These are phyloP conservation scores for Gloeopeniophorella convolvens DNA, from an alignment of 768 basidiomycete genomes.

Conservation along the genomic window DNA sequence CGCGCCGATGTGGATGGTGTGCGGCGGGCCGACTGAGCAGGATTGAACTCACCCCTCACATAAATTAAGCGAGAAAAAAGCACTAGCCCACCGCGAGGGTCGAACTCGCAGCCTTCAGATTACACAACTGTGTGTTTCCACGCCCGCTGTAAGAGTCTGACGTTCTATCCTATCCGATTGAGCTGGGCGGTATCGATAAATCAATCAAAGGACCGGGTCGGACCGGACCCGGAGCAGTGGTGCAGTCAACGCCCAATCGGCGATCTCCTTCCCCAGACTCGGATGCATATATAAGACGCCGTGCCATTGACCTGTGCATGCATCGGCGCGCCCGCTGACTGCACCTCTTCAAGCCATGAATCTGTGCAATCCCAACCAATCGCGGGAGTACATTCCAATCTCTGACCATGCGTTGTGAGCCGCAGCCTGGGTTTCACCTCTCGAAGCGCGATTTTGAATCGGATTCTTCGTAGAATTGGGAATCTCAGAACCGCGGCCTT, in stretches of 20 bases:
- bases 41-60: too few relatives aligned
- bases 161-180: too few relatives aligned
- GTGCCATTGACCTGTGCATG: neutral
- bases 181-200: too few relatives aligned
- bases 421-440: slow-evolving; percentile 24
- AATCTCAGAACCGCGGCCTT: slow-evolving; percentile 80
- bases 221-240: too few relatives aligned
- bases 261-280: too few relatives aligned
- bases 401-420: slow-evolving; percentile 71
- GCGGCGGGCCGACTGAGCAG: too few relatives aligned
- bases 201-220: too few relatives aligned
- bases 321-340: neutral
- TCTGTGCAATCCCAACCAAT: slow-evolving; percentile 23
- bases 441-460: neutral
- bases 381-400: slow-evolving; percentile 67
- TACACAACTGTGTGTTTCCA: slow-evolving; percentile 4
- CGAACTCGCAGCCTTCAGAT: slow-evolving; percentile 62
- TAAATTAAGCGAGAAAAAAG: too few relatives aligned
- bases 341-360: slow-evolving; percentile 10
- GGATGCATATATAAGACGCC: neutral
- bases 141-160: too few relatives aligned
- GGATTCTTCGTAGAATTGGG: slow-evolving; percentile 52
- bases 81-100: slow-evolving; percentile 55
- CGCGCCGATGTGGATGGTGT: too few relatives aligned
- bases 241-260: too few relatives aligned